Evolutionary conservation across 305 asterid genomes (phyloP).

Genomic region (Fraxinus dipetala): DNA sequence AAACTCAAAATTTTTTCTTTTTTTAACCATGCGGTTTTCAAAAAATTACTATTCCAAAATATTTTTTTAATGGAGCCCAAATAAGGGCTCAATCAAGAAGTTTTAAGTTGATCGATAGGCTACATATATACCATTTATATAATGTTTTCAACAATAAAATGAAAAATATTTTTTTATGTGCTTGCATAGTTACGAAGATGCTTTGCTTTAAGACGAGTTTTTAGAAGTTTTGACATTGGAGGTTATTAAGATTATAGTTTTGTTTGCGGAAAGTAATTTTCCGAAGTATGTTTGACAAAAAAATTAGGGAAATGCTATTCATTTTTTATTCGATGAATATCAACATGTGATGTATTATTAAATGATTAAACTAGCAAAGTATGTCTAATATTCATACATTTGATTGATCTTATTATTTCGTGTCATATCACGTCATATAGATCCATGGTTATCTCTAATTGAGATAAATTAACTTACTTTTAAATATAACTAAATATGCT

Average conservation of each 20-base stretch:
- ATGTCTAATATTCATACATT: no score
- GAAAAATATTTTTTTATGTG: background rate
- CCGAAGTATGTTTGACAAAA: no score
- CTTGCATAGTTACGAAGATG: background rate
- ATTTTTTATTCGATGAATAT: background rate
- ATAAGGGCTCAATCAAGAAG: background rate
- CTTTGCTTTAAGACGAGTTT: background rate
- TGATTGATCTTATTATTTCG: no score
- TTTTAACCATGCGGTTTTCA: background rate
- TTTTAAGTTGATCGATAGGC: background rate
- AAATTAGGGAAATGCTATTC: background rate
- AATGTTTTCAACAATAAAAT: background rate
- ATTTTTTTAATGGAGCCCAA: background rate
- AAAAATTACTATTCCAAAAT: background rate
- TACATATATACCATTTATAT: background rate
- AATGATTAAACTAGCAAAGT: background rate
- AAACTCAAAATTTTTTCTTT: no score
- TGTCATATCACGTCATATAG: background rate
- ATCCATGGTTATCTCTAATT: no score
- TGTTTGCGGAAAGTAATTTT: no score
- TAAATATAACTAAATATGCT: no score
- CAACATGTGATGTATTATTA: background rate
- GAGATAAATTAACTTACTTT: background rate
- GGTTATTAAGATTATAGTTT: no score
- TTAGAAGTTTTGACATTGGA: background rate